These are phyloP conservation scores for Suhomyces kunorum DNA, from an alignment of 1,139 yeast genomes.

Conservation along the genomic window DNA sequence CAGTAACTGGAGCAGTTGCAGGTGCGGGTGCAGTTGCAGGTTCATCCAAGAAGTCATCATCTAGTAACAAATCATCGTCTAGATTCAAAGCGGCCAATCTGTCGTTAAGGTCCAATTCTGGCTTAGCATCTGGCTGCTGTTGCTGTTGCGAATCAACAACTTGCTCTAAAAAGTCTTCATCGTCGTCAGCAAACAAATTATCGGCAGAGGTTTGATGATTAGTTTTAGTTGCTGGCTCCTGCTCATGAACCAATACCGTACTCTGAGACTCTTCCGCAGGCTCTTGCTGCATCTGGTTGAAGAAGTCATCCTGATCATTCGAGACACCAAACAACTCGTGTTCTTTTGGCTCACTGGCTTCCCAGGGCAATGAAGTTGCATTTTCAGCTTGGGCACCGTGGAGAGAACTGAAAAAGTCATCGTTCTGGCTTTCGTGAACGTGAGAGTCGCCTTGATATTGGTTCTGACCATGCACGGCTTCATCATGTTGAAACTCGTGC, in stretches of 20 bases:
- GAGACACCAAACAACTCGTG: neutral
- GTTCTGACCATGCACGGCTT: too few species aligned
- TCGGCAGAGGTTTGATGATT: constrained; percentile 14
- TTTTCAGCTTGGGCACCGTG: neutral
- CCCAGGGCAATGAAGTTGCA: neutral
- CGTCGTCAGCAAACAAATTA: constrained; percentile 19
- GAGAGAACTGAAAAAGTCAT: neutral
- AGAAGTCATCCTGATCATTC: neutral
- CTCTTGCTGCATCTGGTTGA: neutral
- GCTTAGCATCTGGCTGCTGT: neutral
- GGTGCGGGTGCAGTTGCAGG: constrained; percentile 1
- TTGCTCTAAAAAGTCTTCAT: constrained; percentile 20
- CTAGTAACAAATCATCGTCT: constrained; percentile 51
- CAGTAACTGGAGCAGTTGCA: neutral
- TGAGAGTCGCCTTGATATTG: too few species aligned
- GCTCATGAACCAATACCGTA: neutral
- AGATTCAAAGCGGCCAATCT: constrained; percentile 37
- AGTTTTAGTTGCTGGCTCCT: neutral
- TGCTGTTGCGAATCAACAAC: constrained; percentile 1
- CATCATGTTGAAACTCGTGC: too few species aligned
- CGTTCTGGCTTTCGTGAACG: neutral
- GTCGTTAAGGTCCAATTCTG: constrained; percentile 6
- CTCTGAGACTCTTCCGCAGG: neutral
- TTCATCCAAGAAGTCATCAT: constrained; percentile 31
- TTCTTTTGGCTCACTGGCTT: neutral